Conservation (phyloP, 805 yeast genomes). For the Jamesozyma gamospora region DNA sequence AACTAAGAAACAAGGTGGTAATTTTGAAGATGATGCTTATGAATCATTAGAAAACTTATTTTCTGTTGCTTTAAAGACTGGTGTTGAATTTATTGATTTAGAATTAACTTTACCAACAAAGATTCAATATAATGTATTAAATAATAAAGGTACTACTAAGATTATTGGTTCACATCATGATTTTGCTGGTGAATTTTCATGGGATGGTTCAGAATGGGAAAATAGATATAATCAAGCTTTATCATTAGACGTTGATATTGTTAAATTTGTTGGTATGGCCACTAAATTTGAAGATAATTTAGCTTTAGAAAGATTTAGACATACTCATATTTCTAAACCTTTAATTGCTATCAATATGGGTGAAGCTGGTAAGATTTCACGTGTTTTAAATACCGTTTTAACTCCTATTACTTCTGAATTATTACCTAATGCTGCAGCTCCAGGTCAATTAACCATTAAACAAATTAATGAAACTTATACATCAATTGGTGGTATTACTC, state of each 20-base stretch:
- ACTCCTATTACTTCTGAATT: slow-evolving; percentile 76
- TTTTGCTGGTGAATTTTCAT: slow-evolving; percentile 47
- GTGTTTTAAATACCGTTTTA: slow-evolving; percentile 61
- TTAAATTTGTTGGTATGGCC: slow-evolving; percentile 81
- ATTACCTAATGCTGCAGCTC: slow-evolving; percentile 66
- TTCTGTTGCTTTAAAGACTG: slow-evolving; percentile 58
- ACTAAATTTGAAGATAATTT: slow-evolving; percentile 54
- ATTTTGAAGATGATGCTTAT: slow-evolving; percentile 51
- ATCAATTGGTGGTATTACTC: slow-evolving; percentile 50
- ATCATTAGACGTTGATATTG: slow-evolving; percentile 55
- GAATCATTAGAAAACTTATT: slow-evolving; percentile 42
- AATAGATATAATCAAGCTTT: slow-evolving; percentile 58
- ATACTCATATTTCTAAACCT: slow-evolving; percentile 43
- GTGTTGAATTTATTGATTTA: slow-evolving; percentile 72
- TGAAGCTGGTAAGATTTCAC: slow-evolving; percentile 61
- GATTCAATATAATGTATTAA: slow-evolving; percentile 42
- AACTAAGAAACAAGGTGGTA: slow-evolving; percentile 74
- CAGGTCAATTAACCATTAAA: slow-evolving; percentile 62
- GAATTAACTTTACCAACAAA: slow-evolving; percentile 60
- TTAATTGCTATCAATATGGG: slow-evolving; percentile 82
- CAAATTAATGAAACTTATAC: slow-evolving; percentile 51
- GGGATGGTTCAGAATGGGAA: slow-evolving; percentile 70
- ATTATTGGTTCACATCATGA: slow-evolving; percentile 82
- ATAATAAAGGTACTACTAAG: slow-evolving; percentile 49
- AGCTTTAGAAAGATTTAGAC: slow-evolving; percentile 58